phyloP scores from a whole-genome alignment of 169 alveolate genomes.

The Plasmodium gallinaceum region DNA sequence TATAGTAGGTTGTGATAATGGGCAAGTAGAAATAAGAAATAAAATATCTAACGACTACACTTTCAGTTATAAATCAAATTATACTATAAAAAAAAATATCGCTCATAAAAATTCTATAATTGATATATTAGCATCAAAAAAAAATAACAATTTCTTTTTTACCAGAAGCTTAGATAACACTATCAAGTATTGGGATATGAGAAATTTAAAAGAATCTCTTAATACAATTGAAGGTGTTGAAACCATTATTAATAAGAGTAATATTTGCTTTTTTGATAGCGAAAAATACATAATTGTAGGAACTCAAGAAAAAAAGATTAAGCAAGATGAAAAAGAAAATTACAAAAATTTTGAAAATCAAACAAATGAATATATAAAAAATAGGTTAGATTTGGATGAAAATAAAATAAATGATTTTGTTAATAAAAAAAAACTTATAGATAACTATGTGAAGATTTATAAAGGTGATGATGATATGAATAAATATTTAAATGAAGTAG shows the following conservation, averaged over 20 bases:
- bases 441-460: conserved; percentile 36
- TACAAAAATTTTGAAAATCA: not conserved
- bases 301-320: conserved; percentile 20
- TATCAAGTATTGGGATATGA: conserved; percentile 57
- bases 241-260: conserved; percentile 36
- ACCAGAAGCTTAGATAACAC: conserved; percentile 51
- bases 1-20: conserved; percentile 53
- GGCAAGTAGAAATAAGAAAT: conserved; percentile 43
- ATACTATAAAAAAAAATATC: not conserved
- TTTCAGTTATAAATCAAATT: conserved; percentile 22
- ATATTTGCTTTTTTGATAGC: conserved; percentile 21
- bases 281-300: conserved; percentile 13
- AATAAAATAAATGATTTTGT: not conserved
- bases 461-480: conserved; percentile 75
- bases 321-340: not conserved
- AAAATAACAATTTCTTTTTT: conserved; percentile 33
- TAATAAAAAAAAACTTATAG: not conserved
- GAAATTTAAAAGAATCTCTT: conserved; percentile 21
- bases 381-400: conserved; percentile 1
- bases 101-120: conserved; percentile 35
- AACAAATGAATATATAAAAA: not conserved
- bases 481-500: conserved; percentile 35
- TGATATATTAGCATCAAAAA: conserved; percentile 41
- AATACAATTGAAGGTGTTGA: conserved; percentile 13
- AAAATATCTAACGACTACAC: conserved; percentile 58